Base-by-base conservation (phyloP, 495 filamentous ascomycete genomes). In the Pseudevernia furfuracea region DNA sequence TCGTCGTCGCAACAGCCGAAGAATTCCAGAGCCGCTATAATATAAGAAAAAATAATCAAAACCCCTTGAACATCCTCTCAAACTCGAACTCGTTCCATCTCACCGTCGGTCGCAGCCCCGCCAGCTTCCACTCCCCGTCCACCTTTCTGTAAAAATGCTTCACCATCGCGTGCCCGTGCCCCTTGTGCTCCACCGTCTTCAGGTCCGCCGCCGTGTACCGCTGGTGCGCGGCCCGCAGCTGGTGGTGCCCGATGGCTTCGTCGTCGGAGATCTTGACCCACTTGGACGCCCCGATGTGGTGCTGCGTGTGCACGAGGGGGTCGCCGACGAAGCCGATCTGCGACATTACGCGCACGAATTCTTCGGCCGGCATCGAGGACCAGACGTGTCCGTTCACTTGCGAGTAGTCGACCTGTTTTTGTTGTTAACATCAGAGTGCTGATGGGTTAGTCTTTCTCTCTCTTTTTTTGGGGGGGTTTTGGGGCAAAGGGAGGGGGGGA, bases 91-190 rank as follows among this genome's bases (percentile, higher is more conserved):
- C 89, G 66, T 74, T 77, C 87, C 86, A 92, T 49, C 85, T 75
- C 63, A 92, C 87, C 58, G 84, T 78, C 2, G 89, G 89, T 71
- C 79, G 77, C 59, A 93, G 75, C 2, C 89, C 89, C 2, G 88
- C 88, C 74, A 91, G 90, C 76, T 91, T 93, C 89, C 89, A 92
- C 63, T 85, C 83, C 8, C 88, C 88, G 67, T 90, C 76, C 28
- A 90, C 76, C 80, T 89, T 91, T 62, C 78, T 79, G 74, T 92
- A 92, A 73, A 83, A 88, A 71, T 89, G 85, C 68, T 81, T 81
- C 72, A 87, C 89, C 62, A 84, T 85, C 60, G 81, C 84, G 75
- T 92, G 89, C 21, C 81, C 83, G 69, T 92, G 88, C 0, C 77
- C 78, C 30, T 77, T 76, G 21, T 72, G 59, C 58, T 70, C 73